phyloP scores from a whole-genome alignment of 257 asterid species.

The Anisodus tanguticus region DNA sequence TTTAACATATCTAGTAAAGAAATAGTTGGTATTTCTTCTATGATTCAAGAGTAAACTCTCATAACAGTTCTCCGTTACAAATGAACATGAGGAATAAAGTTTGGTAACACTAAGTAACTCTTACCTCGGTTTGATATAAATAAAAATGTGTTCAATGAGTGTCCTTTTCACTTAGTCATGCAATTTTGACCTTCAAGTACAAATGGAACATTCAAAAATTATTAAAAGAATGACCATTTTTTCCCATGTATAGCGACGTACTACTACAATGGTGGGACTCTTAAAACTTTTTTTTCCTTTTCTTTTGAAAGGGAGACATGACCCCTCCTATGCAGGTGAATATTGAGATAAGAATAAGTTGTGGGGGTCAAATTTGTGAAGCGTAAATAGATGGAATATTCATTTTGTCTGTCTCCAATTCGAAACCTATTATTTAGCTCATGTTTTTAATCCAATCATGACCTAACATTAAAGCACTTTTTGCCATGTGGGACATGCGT shows the following conservation, averaged over 20 bases:
- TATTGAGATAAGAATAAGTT: conserved; percentile 43
- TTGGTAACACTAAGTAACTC: not conserved
- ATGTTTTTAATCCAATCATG: conserved; percentile 37
- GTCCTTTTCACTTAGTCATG: conserved; percentile 44
- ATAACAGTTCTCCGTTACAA: too few relatives aligned
- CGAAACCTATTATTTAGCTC: not conserved
- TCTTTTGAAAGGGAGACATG: conserved; percentile 45
- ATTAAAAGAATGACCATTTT: conserved; percentile 54
- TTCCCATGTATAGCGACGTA: conserved; percentile 28
- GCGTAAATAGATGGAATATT: conserved; percentile 48
- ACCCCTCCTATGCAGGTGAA: conserved; percentile 33
- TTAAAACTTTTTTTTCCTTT: conserved; percentile 10
- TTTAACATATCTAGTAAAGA: too few relatives aligned
- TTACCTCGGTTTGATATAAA: conserved; percentile 13
- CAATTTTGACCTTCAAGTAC: conserved; percentile 58
- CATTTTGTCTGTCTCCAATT: conserved; percentile 46
- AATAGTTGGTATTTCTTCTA: too few relatives aligned
- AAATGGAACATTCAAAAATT: conserved; percentile 66
- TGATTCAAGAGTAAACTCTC: too few relatives aligned
- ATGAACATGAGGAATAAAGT: too few relatives aligned
- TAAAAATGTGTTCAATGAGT: conserved; percentile 26
- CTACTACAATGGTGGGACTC: conserved; percentile 19
- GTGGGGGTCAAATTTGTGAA: conserved; percentile 46
- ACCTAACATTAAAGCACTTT: conserved; percentile 26
- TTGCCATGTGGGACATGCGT: not conserved